These are phyloP conservation scores for Phytopythium cucurbitacearum DNA, from an alignment of 352 stramenopile genomes.

Conservation along the genomic window DNA sequence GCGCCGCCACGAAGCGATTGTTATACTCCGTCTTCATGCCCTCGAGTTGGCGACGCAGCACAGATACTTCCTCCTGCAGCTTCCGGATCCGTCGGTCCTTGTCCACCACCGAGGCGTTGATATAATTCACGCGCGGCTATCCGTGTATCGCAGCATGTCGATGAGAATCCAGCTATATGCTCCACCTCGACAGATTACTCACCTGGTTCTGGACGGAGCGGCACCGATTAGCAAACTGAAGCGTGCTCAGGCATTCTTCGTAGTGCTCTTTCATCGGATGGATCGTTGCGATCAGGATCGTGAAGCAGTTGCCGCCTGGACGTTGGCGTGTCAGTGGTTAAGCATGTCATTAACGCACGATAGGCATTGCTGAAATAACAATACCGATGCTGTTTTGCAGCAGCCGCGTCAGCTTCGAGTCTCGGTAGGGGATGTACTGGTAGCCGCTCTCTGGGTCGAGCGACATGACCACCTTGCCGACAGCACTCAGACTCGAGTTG, in stretches of 20 bases:
- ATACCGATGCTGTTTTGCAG: conserved; percentile 83
- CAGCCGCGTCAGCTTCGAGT: conserved; percentile 80
- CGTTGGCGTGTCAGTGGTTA: neutral
- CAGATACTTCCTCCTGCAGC: conserved; percentile 67
- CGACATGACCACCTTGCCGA: conserved; percentile 87
- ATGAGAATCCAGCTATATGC: neutral
- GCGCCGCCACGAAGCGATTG: conserved; percentile 56
- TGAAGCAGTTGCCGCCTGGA: conserved; percentile 83
- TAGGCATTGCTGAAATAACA: neutral
- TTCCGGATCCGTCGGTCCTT: conserved; percentile 84
- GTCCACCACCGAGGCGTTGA: conserved; percentile 76
- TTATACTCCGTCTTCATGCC: conserved; percentile 72
- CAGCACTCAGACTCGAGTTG: conserved; percentile 80
- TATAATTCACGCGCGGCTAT: conserved; percentile 79
- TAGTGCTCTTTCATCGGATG: conserved; percentile 88
- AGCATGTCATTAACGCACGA: neutral
- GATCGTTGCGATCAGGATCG: conserved; percentile 82
- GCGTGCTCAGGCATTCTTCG: conserved; percentile 87
- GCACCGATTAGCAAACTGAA: conserved; percentile 90
- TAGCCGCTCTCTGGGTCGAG: conserved; percentile 82
- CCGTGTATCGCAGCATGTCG: neutral
- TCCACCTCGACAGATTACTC: neutral
- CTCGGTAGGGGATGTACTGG: conserved; percentile 86
- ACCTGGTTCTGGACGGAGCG: conserved; percentile 88
- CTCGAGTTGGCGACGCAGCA: conserved; percentile 61